phyloP scores from a whole-genome alignment of 106 monocot species.

The Posidonia australis region DNA sequence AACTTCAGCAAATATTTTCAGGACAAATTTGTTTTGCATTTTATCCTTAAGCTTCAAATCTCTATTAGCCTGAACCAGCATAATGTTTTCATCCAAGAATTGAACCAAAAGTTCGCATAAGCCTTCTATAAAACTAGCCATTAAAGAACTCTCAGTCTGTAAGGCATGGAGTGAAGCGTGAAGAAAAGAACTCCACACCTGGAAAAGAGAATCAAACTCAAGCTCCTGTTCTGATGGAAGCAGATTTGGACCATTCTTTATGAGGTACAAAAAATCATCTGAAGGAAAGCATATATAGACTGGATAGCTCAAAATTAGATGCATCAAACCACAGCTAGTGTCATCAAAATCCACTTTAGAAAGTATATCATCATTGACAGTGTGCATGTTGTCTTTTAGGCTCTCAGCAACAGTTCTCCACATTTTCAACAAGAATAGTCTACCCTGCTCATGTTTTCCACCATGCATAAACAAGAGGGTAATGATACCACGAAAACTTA shows the following conservation, averaged over 20 bases:
- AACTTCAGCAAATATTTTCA: neutral
- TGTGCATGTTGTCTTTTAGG: neutral
- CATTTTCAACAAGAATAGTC: neutral
- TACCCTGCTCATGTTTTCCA: neutral
- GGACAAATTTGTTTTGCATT: neutral
- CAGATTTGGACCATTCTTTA: neutral
- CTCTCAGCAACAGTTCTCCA: constrained; percentile 1
- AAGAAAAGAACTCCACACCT: neutral
- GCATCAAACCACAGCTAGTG: neutral
- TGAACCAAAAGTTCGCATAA: neutral
- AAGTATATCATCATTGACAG: neutral
- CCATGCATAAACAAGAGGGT: constrained; percentile 2
- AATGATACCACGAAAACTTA: neutral
- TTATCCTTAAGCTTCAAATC: neutral
- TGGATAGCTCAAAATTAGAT: neutral
- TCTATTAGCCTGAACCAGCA: neutral
- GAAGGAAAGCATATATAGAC: neutral
- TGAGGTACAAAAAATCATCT: neutral
- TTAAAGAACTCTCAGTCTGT: neutral
- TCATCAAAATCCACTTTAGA: neutral
- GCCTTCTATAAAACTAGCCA: neutral
- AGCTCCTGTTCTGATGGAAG: neutral
- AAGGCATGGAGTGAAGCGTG: neutral
- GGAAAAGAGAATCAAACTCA: neutral
- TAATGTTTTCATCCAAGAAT: neutral